Conservation (phyloP, 768 basidiomycete genomes). For the Mycena chlorophos region DNA sequence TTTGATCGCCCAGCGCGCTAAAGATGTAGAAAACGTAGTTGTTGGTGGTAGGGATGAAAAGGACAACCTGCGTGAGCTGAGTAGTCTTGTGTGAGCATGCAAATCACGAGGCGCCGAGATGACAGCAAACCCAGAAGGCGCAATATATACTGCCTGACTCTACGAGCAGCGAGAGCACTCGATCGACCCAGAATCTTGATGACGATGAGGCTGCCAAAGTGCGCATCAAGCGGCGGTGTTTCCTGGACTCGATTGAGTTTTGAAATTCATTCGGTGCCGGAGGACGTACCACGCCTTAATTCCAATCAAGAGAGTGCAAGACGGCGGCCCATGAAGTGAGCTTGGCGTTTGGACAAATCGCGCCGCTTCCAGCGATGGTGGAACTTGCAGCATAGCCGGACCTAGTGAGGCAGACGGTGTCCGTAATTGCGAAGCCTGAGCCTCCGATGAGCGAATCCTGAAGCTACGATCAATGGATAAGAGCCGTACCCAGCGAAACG, state of each 20-base stretch:
- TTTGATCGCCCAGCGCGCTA: constrained; percentile 9
- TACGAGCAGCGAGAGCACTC: constrained; percentile 15
- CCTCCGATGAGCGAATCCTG: not conserved
- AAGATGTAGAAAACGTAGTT: constrained; percentile 7
- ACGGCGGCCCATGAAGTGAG: constrained; percentile 19
- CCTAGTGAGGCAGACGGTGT: not conserved
- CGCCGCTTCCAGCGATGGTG: not conserved
- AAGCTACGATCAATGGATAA: not conserved
- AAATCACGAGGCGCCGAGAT: not conserved
- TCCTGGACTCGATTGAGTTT: too few species aligned
- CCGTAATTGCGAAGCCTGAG: not conserved
- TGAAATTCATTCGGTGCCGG: too few species aligned
- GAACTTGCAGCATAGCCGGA: not conserved
- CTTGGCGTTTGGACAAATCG: constrained; percentile 2
- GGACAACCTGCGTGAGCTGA: constrained; percentile 12
- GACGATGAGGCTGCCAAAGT: not conserved
- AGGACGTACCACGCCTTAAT: too few species aligned
- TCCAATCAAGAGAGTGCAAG: too few species aligned
- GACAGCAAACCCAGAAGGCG: constrained; percentile 16
- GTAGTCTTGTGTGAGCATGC: not conserved
- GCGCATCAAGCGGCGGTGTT: constrained; percentile 7
- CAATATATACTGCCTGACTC: constrained; percentile 23
- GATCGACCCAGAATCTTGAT: not conserved
- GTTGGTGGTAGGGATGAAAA: not conserved
- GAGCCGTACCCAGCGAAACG: constrained; percentile 11